Conservation (phyloP, 371 early-diverging fungal species). For the Apophysomyces variabilis region DNA sequence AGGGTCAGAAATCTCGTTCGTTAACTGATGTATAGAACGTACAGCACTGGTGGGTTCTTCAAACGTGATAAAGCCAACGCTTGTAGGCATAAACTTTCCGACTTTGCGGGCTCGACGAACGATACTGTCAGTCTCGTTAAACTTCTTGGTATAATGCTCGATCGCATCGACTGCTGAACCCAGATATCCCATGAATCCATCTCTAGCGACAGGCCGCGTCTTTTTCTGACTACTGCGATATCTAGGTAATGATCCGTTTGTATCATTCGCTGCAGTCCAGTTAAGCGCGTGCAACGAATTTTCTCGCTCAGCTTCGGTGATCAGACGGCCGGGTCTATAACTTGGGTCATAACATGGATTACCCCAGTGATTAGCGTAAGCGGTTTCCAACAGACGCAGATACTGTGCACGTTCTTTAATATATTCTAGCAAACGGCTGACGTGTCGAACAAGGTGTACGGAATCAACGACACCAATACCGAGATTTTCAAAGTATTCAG, state of each 20-base stretch:
- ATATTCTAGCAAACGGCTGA: constrained; percentile 49
- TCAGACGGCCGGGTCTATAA: constrained; percentile 43
- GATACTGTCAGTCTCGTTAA: constrained; percentile 62
- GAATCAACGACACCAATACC: constrained; percentile 64
- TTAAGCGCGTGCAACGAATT: constrained; percentile 19
- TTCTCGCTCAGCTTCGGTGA: constrained; percentile 37
- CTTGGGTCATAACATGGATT: constrained; percentile 50
- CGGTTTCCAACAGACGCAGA: constrained; percentile 45
- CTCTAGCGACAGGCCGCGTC: constrained; percentile 30
- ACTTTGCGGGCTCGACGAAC: constrained; percentile 61
- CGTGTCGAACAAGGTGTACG: constrained; percentile 62
- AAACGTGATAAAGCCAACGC: constrained; percentile 83
- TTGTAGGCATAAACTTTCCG: constrained; percentile 61
- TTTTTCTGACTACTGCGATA: constrained; percentile 3
- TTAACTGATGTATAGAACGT: constrained; percentile 16
- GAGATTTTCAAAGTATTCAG: constrained; percentile 62
- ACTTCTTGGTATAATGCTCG: constrained; percentile 66
- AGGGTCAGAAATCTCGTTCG: too few relatives aligned
- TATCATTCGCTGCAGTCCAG: constrained; percentile 14
- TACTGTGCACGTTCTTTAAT: constrained; percentile 51
- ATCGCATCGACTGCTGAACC: constrained; percentile 73
- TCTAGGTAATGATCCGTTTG: constrained; percentile 18
- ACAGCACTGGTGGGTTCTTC: constrained; percentile 70
- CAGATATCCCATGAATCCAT: constrained; percentile 36
- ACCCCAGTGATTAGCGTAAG: constrained; percentile 50